A percentile compares a stretch with the other conserved stretches of the same genome.
Conservation (phyloP, 176 grass and related monocot genomes). For the Rhynchospora breviuscula region DNA sequence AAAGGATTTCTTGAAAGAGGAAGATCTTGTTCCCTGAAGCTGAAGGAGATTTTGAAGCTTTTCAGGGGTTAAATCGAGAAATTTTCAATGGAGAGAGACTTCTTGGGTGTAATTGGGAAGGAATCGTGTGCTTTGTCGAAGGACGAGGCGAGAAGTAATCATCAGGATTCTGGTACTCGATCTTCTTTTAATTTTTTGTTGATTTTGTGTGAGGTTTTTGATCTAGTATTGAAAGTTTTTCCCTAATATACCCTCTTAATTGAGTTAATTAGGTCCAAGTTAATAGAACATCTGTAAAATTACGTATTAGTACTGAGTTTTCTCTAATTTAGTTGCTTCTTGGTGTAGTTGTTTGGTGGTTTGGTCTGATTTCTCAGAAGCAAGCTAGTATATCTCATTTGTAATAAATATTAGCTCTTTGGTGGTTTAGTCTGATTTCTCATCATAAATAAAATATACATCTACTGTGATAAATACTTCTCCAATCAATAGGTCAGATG, state of each 20-base stretch:
- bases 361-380: no score
- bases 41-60: neutral
- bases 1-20: neutral
- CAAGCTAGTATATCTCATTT: neutral
- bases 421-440: neutral
- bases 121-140: slow-evolving; percentile 25
- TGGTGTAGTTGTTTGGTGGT: neutral
- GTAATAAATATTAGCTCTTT: slow-evolving; percentile 7
- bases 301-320: neutral
- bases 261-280: neutral
- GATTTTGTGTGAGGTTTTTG: neutral
- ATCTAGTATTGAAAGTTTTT: slow-evolving; percentile 1
- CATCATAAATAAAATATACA: slow-evolving; percentile 6
- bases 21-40: neutral
- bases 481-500: neutral
- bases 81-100: slow-evolving; percentile 70
- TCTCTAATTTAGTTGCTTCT: slow-evolving; percentile 5
- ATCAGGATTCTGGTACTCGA: slow-evolving; percentile 49
- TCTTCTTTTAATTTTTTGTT: neutral
- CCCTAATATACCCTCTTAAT: neutral
- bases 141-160: slow-evolving; percentile 23
- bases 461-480: neutral
- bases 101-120: slow-evolving; percentile 55
- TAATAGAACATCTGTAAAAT: neutral
- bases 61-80: neutral